Conservation (phyloP, 169 alveolate species). For the Cryptosporidium ryanae region DNA sequence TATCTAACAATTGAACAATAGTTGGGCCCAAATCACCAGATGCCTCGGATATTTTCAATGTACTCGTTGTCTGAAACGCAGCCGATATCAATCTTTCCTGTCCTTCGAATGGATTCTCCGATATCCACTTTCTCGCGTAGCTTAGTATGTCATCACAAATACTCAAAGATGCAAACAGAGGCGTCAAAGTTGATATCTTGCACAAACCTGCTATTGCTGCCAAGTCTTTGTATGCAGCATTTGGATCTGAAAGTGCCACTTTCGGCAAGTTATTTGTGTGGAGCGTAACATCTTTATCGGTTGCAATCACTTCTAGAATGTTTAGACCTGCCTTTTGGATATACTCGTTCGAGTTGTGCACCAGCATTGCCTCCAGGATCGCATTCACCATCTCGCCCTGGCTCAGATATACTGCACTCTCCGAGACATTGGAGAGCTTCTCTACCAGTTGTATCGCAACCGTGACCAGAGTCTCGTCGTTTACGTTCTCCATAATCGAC, state of each 20-base stretch:
- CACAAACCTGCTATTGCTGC: conserved; percentile 92
- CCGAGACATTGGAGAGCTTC: conserved; percentile 84
- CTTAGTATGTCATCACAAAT: conserved; percentile 60
- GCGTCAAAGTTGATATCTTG: conserved; percentile 77
- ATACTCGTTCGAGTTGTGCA: conserved; percentile 86
- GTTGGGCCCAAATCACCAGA: conserved; percentile 66
- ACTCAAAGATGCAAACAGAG: conserved; percentile 32
- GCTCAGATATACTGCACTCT: conserved; percentile 84
- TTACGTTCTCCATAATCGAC: conserved; percentile 83
- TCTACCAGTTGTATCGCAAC: conserved; percentile 86
- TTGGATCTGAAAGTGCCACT: conserved; percentile 84
- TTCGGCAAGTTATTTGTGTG: conserved; percentile 83
- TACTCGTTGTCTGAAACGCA: conserved; percentile 64
- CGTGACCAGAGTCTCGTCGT: conserved; percentile 82
- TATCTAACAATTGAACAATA: conserved; percentile 54
- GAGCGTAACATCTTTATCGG: conserved; percentile 88
- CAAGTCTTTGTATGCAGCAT: conserved; percentile 85
- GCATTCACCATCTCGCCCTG: conserved; percentile 86
- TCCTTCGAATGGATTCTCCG: conserved; percentile 66
- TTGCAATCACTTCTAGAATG: conserved; percentile 86
- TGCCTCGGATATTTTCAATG: conserved; percentile 24
- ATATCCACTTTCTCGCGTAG: conserved; percentile 64
- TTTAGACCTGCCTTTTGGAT: conserved; percentile 86
- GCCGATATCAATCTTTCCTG: conserved; percentile 65
- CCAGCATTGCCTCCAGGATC: conserved; percentile 88